Base-by-base conservation (phyloP, 129 eudicot genomes). In the Arctium minus region DNA sequence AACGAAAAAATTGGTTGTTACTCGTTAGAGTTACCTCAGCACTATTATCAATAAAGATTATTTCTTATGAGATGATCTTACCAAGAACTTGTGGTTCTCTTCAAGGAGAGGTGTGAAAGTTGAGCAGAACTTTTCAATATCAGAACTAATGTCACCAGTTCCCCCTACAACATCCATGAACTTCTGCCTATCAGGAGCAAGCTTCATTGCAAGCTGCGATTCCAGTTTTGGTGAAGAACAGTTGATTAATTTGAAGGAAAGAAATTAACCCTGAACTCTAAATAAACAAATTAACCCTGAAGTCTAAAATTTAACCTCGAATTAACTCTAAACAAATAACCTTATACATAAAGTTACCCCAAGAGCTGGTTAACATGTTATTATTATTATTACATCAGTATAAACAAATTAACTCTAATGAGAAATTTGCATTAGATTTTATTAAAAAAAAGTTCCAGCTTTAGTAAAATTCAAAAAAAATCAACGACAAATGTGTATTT, bases 131-230 rank as follows among this genome's bases (percentile, higher is more conserved):
- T 86, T 86, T 75, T 90, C 89, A 78, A 95, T 93, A 73, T 95
- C 99, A 22, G 79, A 81, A 36, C 86, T 44, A 69, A 88, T 84
- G 72, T 90, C 86, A 22, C 81, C 97, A 8, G 78, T 78, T 31
- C 86, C 84, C 8, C 92, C 97, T 60, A 95, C 72, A 69, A 95
- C 93, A 79, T 90, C 97, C 92, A 95, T 90, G 81, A 95, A 93
- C 90, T 89, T 95, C 85, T 91, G 93, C 86, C 97, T 95, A 73
- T 95, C 99, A 44, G 99, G 99, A 46, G 91, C 97, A 83, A 95
- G 92, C 92, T 93, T 95, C 77, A 91, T 91, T 2, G 94, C 99
- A 81, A 95, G 92, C 99, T 91, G 88, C 32, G 4, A 33, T 67
- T 72, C 68, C 31, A 76, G 39, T 33, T 31, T 74, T 29, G 12